Conservation (phyloP, 495 filamentous ascomycete species). For the Aspergillus bridgeri region DNA sequence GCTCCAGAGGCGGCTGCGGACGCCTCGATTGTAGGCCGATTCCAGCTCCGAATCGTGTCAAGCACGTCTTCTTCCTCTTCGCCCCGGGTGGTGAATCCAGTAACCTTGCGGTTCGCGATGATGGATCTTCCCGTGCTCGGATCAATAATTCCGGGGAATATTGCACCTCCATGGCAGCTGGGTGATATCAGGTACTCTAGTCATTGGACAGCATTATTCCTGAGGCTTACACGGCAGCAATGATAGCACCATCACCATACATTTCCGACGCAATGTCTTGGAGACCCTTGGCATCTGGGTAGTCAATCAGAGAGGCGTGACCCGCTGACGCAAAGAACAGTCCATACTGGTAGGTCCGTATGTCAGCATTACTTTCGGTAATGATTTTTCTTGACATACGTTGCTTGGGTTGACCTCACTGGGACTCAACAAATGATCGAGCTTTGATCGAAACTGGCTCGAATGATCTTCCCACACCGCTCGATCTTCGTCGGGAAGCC, state of each 20-base stretch:
- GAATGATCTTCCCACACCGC: slow-evolving; percentile 36
- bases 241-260: slow-evolving; percentile 37
- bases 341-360: slow-evolving; percentile 19
- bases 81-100: slow-evolving; percentile 46
- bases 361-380: too few species aligned
- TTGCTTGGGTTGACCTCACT: slow-evolving; percentile 19
- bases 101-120: slow-evolving; percentile 37
- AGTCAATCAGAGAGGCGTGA: slow-evolving; percentile 47
- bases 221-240: slow-evolving; percentile 24
- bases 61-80: slow-evolving; percentile 35
- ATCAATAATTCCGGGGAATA: slow-evolving; percentile 43
- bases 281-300: slow-evolving; percentile 40
- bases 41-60: slow-evolving; percentile 21
- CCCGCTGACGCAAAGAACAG: slow-evolving; percentile 51
- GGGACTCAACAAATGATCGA: slow-evolving; percentile 30
- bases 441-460: slow-evolving; percentile 39
- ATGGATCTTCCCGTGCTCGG: slow-evolving; percentile 35
- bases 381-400: background rate
- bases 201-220: background rate
- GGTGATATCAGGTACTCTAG: background rate
- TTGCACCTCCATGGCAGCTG: slow-evolving; percentile 42
- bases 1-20: slow-evolving; percentile 30
- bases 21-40: slow-evolving; percentile 32
- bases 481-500: slow-evolving; percentile 34
- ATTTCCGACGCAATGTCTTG: slow-evolving; percentile 38